A percentile compares a stretch with the other conserved stretches of the same genome.
Conservation (phyloP, 495 filamentous ascomycete genomes). For the Haplographium delicatum region DNA sequence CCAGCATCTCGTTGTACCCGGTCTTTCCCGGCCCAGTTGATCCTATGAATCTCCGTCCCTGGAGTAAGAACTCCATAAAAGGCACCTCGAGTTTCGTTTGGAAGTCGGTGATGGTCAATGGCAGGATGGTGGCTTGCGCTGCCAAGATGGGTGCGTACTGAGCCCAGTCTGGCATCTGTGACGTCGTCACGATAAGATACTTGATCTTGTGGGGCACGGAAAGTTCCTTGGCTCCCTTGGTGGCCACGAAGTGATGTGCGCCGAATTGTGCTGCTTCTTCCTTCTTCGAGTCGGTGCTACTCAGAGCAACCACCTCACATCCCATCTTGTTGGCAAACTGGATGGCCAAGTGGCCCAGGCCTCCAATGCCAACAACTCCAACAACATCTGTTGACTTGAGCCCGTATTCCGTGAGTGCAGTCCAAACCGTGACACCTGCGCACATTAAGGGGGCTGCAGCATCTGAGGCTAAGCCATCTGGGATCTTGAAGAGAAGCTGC, state of each 20-base stretch:
- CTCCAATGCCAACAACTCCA: conserved; percentile 55
- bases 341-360: conserved; percentile 57
- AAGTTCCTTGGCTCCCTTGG: conserved; percentile 23
- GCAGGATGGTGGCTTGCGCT: conserved; percentile 38
- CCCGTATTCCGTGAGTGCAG: conserved; percentile 38
- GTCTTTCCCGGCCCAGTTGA: conserved; percentile 34
- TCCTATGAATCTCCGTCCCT: conserved; percentile 46
- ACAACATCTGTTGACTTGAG: conserved; percentile 44
- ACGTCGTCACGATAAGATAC: conserved; percentile 35
- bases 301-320: conserved; percentile 51
- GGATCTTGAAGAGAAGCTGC: conserved; percentile 46
- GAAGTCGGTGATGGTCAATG: conserved; percentile 37
- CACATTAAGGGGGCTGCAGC: conserved; percentile 51
- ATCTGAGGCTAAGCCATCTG: conserved; percentile 40
- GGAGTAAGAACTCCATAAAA: conserved; percentile 33
- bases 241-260: conserved; percentile 46
- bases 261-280: conserved; percentile 49
- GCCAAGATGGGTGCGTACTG: conserved; percentile 38
- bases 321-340: conserved; percentile 57
- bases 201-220: conserved; percentile 22
- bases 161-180: conserved; percentile 26
- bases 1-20: conserved; percentile 33
- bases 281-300: conserved; percentile 46
- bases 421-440: conserved; percentile 50
- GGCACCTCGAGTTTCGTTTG: conserved; percentile 40